Percentiles rank a stretch among this genome's conserved stretches.
Evolutionary conservation across 2,329 filamentous ascomycete genomes (phyloP).

Genomic region (Sclerotinia spermophila): DNA sequence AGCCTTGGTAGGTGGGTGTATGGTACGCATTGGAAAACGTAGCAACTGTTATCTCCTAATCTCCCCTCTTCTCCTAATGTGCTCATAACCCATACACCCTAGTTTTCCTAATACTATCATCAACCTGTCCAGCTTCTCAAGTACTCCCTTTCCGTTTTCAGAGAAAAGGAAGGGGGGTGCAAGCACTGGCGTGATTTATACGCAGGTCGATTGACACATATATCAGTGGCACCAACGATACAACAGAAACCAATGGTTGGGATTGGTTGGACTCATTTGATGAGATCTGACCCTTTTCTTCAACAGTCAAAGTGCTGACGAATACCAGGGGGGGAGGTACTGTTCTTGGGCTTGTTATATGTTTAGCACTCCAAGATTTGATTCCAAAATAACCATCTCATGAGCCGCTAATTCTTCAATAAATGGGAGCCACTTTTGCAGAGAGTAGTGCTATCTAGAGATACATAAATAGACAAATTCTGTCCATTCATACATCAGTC

Average conservation of each 20-base stretch:
- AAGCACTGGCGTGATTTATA: background rate
- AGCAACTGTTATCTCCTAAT: background rate
- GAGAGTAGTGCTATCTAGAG: background rate
- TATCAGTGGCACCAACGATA: background rate
- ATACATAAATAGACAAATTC: background rate
- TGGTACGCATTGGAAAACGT: background rate
- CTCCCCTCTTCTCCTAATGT: background rate
- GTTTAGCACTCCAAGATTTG: background rate
- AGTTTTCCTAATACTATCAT: too few relatives aligned
- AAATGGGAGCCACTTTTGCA: background rate
- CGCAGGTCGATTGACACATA: background rate
- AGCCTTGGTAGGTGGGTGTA: fast-evolving
- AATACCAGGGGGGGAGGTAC: background rate
- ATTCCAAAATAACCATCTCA: background rate
- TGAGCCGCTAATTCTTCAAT: background rate
- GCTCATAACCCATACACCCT: too few relatives aligned
- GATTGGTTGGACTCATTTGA: background rate
- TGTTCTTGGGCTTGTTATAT: background rate
- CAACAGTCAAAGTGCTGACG: background rate
- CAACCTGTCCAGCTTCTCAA: too few relatives aligned
- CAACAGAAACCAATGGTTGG: too few relatives aligned
- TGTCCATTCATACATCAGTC: background rate
- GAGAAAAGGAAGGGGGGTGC: background rate
- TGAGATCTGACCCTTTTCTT: background rate
- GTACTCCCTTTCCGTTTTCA: too few relatives aligned